phyloP scores from a whole-genome alignment of 1,284 basidiomycete species.

The Clitocybe nebularis region DNA sequence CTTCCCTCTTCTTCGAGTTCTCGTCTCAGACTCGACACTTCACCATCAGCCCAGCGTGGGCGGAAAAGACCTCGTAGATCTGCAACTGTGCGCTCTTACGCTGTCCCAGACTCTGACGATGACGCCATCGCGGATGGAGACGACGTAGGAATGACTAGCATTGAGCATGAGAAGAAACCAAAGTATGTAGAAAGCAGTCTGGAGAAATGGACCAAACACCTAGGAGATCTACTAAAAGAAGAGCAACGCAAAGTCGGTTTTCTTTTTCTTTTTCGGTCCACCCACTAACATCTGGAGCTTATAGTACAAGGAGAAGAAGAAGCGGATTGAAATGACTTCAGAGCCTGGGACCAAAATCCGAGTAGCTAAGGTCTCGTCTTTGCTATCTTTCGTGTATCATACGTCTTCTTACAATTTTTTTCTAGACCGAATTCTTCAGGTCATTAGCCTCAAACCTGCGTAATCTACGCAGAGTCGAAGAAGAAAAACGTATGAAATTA shows the following conservation, averaged over 20 bases:
- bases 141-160: conserved; percentile 14
- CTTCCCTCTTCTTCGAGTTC: conserved; percentile 21
- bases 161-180: conserved; percentile 28
- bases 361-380: conserved; percentile 46
- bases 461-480: conserved; percentile 55
- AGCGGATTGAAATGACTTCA: conserved; percentile 42
- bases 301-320: conserved; percentile 62
- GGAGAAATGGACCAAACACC: conserved; percentile 64
- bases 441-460: conserved; percentile 51
- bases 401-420: conserved; percentile 4
- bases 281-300: conserved; percentile 13
- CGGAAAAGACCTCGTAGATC: conserved; percentile 58
- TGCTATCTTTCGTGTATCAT: neutral
- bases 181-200: conserved; percentile 48
- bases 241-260: conserved; percentile 61
- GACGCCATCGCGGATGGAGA: conserved; percentile 49
- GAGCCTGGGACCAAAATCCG: conserved; percentile 43
- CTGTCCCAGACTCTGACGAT: conserved; percentile 68
- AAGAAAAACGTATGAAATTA: conserved; percentile 36
- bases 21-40: conserved; percentile 8
- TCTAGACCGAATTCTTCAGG: conserved; percentile 64
- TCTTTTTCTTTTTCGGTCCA: conserved; percentile 1
- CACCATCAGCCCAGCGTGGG: conserved; percentile 23
- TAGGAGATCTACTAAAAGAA: conserved; percentile 51
- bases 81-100: conserved; percentile 55